Evolutionary conservation across 257 asterid species (phyloP), one percentile per base, ranked within the genome.

Genomic region (Buddleja alternifolia): DNA sequence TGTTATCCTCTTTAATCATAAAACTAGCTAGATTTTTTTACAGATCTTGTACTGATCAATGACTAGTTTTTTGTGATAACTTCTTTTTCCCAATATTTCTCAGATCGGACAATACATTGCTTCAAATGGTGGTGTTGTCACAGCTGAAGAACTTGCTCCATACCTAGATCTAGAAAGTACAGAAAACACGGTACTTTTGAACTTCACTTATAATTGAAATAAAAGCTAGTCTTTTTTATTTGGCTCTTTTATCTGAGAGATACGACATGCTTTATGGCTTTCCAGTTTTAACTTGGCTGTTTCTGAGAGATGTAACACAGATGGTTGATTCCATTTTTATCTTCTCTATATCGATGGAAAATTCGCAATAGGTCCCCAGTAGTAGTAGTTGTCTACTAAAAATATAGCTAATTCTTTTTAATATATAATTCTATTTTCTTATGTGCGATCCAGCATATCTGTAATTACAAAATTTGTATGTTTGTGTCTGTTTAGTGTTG

Each of bases 71-170:
- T 56, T 25, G 42, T 29, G 61, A 57, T 60, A 24, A 54, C 32
- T 52, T 19, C 9, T 21, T 39, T 51, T 57, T 41, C 60, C 2
- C 17, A 51, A 55, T n/a, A 10, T 48, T 55, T 62, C 69, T 73
- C 93, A 94, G 99, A 86, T 94, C 70, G 97, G 99, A 45, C 84
- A 86, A 76, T 91, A 89, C 73, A 84, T 94, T 71, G 70, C 97
- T 71, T 89, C 95, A 78, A 89, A 94, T 82, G 99, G 97, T 42
- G 99, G 99, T 16, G 95, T 91, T 76, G 95, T 91, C 66, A 77
- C 97, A 44, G 99, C 97, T 70, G 97, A 94, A 82, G 99, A 94
- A 83, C 87, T 94, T 73, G 97, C 97, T 72, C 97, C 99, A 19
- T 94, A 84, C 81, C 96, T 94, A 75, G 96, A 94, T 82, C 79